Percentiles rank a stretch among this genome's conserved stretches.
These are phyloP conservation scores for Globisporangium megalacanthum DNA, from an alignment of 352 stramenopile species.

Conservation along the genomic window DNA sequence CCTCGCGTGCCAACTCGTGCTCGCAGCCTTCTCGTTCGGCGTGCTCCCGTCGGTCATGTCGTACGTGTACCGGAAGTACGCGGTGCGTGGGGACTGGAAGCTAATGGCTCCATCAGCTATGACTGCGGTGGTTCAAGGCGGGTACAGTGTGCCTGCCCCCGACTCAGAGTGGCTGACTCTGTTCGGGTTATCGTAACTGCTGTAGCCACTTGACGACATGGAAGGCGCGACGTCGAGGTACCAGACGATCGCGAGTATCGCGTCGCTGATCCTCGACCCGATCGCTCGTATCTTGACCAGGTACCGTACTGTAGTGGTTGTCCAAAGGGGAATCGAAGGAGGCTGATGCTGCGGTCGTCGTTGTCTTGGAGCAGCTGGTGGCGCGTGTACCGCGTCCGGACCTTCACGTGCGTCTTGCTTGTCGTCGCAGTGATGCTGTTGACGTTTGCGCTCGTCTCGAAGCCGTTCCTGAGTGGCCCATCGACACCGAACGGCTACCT, in stretches of 20 bases:
- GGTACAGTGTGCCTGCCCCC: no score
- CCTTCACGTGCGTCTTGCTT: slow-evolving; percentile 26
- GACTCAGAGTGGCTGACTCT: no score
- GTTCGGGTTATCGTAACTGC: background rate
- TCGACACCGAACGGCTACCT: slow-evolving; percentile 33
- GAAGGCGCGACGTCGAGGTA: slow-evolving; percentile 37
- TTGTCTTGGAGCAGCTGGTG: slow-evolving; percentile 26
- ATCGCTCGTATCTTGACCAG: slow-evolving; percentile 35
- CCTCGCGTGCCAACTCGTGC: slow-evolving; percentile 42
- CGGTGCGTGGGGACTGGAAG: slow-evolving; percentile 24
- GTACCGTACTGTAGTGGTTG: no score
- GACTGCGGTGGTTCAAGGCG: no score
- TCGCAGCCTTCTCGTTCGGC: slow-evolving; percentile 61
- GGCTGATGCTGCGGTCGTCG: background rate
- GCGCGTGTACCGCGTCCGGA: slow-evolving; percentile 41
- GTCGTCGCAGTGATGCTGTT: slow-evolving; percentile 45
- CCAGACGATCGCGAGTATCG: slow-evolving; percentile 50
- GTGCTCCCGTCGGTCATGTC: slow-evolving; percentile 66
- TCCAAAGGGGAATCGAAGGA: background rate
- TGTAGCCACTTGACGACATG: slow-evolving; percentile 27
- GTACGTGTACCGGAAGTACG: slow-evolving; percentile 68
- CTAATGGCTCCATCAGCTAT: no score
- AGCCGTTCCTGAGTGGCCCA: slow-evolving; percentile 32
- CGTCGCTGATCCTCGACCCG: slow-evolving; percentile 48
- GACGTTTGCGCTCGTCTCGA: slow-evolving; percentile 32